A percentile compares a stretch with the other conserved stretches of the same genome.
Conservation (phyloP, 2,329 filamentous ascomycete species). For the Ceratocystis eucalypticola region DNA sequence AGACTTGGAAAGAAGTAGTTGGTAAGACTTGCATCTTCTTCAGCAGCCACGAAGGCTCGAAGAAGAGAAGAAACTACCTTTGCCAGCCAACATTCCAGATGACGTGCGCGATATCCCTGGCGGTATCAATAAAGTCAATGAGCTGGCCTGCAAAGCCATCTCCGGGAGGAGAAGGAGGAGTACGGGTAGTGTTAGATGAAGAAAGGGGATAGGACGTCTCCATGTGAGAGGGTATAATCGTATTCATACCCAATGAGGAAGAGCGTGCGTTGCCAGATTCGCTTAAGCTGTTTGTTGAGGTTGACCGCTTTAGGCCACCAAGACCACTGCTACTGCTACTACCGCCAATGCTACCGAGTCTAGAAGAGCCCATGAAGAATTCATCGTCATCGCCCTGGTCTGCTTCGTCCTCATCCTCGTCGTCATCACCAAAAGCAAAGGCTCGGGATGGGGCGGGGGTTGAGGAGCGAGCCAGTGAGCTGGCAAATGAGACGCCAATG, state of each 20-base stretch:
- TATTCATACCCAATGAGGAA: conserved; percentile 74
- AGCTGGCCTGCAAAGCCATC: conserved; percentile 63
- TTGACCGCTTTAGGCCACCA: conserved; percentile 33
- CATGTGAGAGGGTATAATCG: conserved; percentile 62
- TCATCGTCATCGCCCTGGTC: conserved; percentile 20
- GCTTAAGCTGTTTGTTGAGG: conserved; percentile 37
- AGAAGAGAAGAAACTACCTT: conserved; percentile 27
- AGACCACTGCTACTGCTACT: conserved; percentile 10
- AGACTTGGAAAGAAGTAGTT: background rate
- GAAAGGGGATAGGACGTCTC: conserved; percentile 36
- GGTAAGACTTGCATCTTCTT: background rate
- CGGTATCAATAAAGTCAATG: conserved; percentile 66
- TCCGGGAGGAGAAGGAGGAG: conserved; percentile 27
- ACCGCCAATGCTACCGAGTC: conserved; percentile 10
- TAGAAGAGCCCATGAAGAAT: conserved; percentile 11
- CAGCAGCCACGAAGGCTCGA: conserved; percentile 7
- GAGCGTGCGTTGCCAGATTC: conserved; percentile 54
- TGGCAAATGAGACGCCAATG: conserved; percentile 18
- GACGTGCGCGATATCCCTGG: conserved; percentile 55
- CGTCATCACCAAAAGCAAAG: conserved; percentile 20
- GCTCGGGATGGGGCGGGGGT: conserved; percentile 21
- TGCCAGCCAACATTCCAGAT: conserved; percentile 60
- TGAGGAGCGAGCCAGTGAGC: conserved; percentile 18
- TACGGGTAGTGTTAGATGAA: background rate
- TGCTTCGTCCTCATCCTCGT: conserved; percentile 12